phyloP scores from a whole-genome alignment of 2,329 filamentous ascomycete genomes.

The Neofusicoccum parvum region DNA sequence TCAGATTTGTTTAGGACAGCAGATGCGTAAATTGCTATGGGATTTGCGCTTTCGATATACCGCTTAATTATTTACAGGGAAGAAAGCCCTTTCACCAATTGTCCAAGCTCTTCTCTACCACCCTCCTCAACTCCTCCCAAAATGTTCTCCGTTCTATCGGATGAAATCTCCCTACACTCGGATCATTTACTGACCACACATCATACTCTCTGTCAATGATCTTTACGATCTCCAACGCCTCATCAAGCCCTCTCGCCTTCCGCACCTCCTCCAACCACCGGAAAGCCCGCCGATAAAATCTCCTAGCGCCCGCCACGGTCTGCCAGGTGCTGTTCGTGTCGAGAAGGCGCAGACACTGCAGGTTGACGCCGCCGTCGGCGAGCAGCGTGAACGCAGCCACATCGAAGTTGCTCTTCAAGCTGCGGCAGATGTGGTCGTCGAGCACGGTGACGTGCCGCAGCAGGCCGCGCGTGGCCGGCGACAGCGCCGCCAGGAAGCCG shows the following conservation, averaged over 20 bases:
- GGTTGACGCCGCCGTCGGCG: slow-evolving; percentile 29
- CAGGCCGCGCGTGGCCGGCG: slow-evolving; percentile 28
- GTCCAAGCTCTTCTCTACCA: slow-evolving; percentile 20
- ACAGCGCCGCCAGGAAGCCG: slow-evolving; percentile 35
- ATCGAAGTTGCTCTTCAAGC: slow-evolving; percentile 35
- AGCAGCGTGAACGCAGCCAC: slow-evolving; percentile 37
- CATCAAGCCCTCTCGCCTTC: slow-evolving; percentile 26
- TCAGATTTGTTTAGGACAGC: too few species aligned
- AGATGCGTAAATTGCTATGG: too few species aligned
- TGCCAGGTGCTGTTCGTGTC: background rate
- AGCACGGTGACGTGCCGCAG: slow-evolving; percentile 32
- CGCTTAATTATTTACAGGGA: too few species aligned
- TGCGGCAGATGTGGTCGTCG: slow-evolving; percentile 28
- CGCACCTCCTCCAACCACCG: slow-evolving; percentile 40
- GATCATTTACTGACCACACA: background rate
- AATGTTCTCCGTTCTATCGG: slow-evolving; percentile 22
- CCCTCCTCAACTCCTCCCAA: slow-evolving; percentile 26
- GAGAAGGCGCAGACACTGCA: slow-evolving; percentile 28
- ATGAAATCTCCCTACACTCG: background rate
- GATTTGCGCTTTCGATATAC: too few species aligned
- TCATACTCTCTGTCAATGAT: background rate
- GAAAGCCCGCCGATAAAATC: slow-evolving; percentile 40
- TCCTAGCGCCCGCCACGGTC: slow-evolving; percentile 24
- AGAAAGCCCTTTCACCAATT: too few species aligned
- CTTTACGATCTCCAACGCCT: background rate